Evolutionary conservation across 208 protist species (phyloP), one percentile per base, ranked within the genome.

Genomic region (Trypanosoma lewisi): DNA sequence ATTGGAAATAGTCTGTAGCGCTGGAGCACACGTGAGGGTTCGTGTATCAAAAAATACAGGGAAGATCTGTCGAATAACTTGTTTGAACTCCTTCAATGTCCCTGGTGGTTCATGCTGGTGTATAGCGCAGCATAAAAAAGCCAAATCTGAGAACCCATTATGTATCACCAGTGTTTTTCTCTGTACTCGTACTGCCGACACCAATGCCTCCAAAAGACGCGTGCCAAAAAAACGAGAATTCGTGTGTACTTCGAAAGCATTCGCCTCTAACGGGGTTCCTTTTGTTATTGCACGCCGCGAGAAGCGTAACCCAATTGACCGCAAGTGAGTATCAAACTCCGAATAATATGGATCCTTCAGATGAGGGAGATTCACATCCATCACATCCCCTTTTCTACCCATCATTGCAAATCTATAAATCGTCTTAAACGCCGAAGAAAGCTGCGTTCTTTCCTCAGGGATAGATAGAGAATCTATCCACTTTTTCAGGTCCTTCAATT

Each of bases 31-130:
- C 9, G 70, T 64, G n/a, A 92, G 54, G 1, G 78, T 54, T 45
- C 82, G 77, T 34, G 85, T 89, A 60, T 92, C 85, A 44, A 79
- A 92, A 28, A 92, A 58, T 11, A 62, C 50, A 0, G 85, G 85
- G 52, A 92, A 85, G 33, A 77, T 69, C 0, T 54, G 66, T 11
- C 63, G 75, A 60, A 78, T 61, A 42, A 66, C 1, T 0, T 25
- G 28, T 63, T 92, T 88, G 60, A 92, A 92, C 37, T 70, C 63
- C 14, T 37, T 23, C 4, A 79, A 19, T 4, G 68, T 69, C 7
- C 37, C 5, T 21, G 80, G 82, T 51, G 79, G 66, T 5, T 73
- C 54, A n/a, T n/a, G n/a, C 25, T 70, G 59, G 45, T 70, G 70
- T 28, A 85, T 47, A 7, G 72, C 53, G 33, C 69, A 49, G n/a